Percentiles rank a stretch among this genome's conserved stretches.
Evolutionary conservation across 2,329 filamentous ascomycete species (phyloP).

Genomic region (Pestalotiopsis sp.): DNA sequence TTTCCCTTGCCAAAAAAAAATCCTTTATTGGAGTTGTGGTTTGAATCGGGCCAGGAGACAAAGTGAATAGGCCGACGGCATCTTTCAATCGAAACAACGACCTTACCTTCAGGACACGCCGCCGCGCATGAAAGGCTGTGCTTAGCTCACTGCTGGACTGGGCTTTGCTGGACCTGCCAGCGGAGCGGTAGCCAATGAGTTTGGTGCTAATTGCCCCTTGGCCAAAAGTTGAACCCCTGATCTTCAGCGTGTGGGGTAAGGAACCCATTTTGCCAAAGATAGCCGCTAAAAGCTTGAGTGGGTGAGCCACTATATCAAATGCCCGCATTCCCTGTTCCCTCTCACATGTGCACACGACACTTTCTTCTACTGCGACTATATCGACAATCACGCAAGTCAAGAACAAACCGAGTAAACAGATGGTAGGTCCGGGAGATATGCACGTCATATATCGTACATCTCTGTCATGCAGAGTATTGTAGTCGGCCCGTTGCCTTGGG

Average conservation of each 20-base stretch:
- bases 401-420: neutral
- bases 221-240: slow-evolving; percentile 5
- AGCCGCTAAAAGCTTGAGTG: neutral
- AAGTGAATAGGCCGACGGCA: neutral
- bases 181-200: slow-evolving; percentile 2
- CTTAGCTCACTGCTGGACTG: neutral
- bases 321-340: neutral
- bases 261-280: neutral
- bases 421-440: neutral
- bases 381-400: neutral
- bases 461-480: neutral
- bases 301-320: neutral
- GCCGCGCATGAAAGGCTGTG: neutral
- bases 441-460: neutral
- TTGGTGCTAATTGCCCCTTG: neutral
- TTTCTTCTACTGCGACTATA: neutral
- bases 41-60: neutral
- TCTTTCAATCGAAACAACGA: neutral
- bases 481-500: neutral
- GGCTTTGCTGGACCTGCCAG: neutral
- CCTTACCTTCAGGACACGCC: neutral
- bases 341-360: neutral
- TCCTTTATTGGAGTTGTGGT: neutral
- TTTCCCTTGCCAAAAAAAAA: neutral
- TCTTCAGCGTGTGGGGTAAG: slow-evolving; percentile 8